A percentile compares a stretch with the other conserved stretches of the same genome.
These are phyloP conservation scores for Naematelia encephala DNA, from an alignment of 768 basidiomycete genomes.

Conservation along the genomic window DNA sequence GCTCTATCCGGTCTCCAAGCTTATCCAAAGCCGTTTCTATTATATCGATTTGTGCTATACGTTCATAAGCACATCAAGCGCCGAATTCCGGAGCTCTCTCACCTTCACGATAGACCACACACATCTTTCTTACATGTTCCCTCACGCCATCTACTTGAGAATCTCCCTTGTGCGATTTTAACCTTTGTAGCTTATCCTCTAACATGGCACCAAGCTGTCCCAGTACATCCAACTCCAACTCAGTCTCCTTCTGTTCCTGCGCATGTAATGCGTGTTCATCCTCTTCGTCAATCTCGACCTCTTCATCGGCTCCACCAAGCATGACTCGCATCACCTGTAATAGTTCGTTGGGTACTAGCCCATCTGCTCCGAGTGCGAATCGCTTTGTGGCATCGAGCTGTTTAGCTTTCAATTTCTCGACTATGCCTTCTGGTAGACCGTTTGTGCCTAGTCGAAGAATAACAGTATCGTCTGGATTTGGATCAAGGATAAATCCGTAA, in stretches of 20 bases:
- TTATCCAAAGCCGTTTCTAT: conserved; percentile 29
- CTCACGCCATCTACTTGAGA: conserved; percentile 50
- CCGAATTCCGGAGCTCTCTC: conserved; percentile 13
- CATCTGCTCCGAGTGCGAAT: conserved; percentile 34
- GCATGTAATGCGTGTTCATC: conserved; percentile 39
- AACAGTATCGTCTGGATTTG: conserved; percentile 84
- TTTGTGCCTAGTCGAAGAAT: conserved; percentile 64
- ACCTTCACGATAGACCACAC: conserved; percentile 68
- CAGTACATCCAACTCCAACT: conserved; percentile 68
- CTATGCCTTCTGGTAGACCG: not conserved
- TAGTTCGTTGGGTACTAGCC: conserved; percentile 39
- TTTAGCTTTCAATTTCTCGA: conserved; percentile 14
- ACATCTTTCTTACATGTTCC: conserved; percentile 63
- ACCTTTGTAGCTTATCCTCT: conserved; percentile 38
- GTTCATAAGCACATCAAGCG: not conserved
- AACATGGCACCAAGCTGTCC: conserved; percentile 68
- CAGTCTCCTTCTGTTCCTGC: conserved; percentile 45
- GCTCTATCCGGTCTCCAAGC: conserved; percentile 33
- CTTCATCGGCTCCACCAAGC: conserved; percentile 21
- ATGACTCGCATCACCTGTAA: conserved; percentile 48
- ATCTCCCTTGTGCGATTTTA: conserved; percentile 7
- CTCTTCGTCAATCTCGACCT: conserved; percentile 37
- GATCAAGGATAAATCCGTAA: conserved; percentile 77
- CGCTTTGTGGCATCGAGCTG: conserved; percentile 57
- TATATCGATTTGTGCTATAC: conserved; percentile 34